A percentile compares a stretch with the other conserved stretches of the same genome.
These are phyloP conservation scores for Exophiala phaeomuriformis DNA, from an alignment of 2,329 filamentous ascomycete genomes.

Conservation along the genomic window DNA sequence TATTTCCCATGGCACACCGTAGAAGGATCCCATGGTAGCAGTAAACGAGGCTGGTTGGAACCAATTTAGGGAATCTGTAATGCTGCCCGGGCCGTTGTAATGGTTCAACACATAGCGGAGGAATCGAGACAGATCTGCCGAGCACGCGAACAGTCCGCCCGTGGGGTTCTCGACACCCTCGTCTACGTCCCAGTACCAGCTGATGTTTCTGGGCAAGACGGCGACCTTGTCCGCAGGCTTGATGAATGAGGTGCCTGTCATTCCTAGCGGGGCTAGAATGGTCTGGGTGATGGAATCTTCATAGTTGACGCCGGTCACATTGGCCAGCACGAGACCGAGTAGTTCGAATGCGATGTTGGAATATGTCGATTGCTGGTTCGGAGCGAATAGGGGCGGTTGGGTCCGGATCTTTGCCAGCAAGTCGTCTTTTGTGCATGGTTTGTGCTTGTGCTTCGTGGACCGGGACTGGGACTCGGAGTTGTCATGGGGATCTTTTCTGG, in stretches of 20 bases:
- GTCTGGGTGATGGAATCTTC: slow-evolving; percentile 24
- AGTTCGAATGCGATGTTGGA: slow-evolving; percentile 30
- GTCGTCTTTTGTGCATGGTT: slow-evolving; percentile 16
- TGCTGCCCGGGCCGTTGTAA: slow-evolving; percentile 31
- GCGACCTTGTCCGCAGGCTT: slow-evolving; percentile 23
- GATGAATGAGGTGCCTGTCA: slow-evolving; percentile 17
- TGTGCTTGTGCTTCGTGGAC: slow-evolving; percentile 1
- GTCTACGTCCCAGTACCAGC: slow-evolving; percentile 37
- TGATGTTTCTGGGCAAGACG: slow-evolving; percentile 21
- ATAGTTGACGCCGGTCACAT: slow-evolving; percentile 27
- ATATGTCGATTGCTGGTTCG: slow-evolving; percentile 28
- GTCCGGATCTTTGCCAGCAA: slow-evolving; percentile 10
- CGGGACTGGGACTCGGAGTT: too few relatives aligned
- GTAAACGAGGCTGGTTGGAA: slow-evolving; percentile 36
- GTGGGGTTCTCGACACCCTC: slow-evolving; percentile 38
- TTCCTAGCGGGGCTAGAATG: slow-evolving; percentile 23
- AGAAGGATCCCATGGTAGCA: slow-evolving; percentile 35
- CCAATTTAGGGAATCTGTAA: slow-evolving; percentile 41
- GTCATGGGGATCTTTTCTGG: too few relatives aligned
- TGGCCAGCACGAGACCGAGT: slow-evolving; percentile 28
- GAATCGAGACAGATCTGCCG: slow-evolving; percentile 38
- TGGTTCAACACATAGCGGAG: slow-evolving; percentile 39
- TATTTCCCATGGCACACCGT: slow-evolving; percentile 45
- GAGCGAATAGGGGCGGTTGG: slow-evolving; percentile 23
- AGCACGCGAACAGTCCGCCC: slow-evolving; percentile 40